Evolutionary conservation across 2,329 filamentous ascomycete genomes (phyloP), one percentile per base, ranked within the genome.

Genomic region (Ophiosphaerella herpotricha): DNA sequence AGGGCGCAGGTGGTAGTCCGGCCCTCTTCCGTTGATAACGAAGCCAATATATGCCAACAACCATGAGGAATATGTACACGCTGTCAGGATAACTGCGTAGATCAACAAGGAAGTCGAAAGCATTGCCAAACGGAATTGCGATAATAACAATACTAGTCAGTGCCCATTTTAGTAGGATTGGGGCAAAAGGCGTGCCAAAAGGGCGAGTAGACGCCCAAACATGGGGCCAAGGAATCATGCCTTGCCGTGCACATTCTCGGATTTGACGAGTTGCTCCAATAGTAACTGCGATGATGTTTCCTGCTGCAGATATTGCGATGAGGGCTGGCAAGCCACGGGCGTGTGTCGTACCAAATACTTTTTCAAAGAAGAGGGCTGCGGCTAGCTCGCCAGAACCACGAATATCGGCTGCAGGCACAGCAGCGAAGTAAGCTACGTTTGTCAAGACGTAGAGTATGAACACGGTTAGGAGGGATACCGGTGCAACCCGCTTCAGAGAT

Each of bases 121-220:
- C 85, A 61, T 87, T 84, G 1, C 85, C 84, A 0, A 83, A 82
- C 0, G 85, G 83, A 0, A 83, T 79, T 0, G 65, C 65, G 2
- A 68, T 50, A 11, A 69, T 70, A n/a, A 67, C 55, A 24, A 68
- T 65, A 36, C 38, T 41, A 0, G 66, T 69, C 40, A 68, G 43
- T 1, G 43, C 41, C 66, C 65, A 68, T 43, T 67, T 69, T 1
- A 67, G 49, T 2, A 78, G 44, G 52, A 85, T 85, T 0, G 84
- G 83, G 0, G 82, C 84, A 0, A 85, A 60, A 0, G 85, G 84
- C 0, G 85, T 88, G 2, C 84, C 84, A 48, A 87, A 86, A 0
- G 85, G 85, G 47, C 76, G 78, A 0, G 84, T 87, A 0, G 81
- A 84, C 0, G 82, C 83, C 84, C 85, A 88, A 52, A 87, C 82